Evolutionary conservation across 192 early-diverging fungal genomes (phyloP).

Genomic region (Endogone sp.): DNA sequence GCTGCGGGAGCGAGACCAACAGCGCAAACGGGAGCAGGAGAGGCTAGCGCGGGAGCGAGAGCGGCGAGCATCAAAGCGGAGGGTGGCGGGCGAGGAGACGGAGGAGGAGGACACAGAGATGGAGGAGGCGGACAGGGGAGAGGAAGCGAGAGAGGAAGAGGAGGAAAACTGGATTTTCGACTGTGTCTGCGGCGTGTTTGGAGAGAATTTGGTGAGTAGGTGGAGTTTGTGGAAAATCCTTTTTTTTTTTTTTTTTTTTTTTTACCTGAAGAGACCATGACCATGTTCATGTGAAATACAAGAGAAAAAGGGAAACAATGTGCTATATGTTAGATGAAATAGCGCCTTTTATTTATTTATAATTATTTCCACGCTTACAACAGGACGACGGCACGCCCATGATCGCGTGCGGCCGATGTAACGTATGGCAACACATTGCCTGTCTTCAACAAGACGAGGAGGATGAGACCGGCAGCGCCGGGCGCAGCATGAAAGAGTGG

Average conservation of each 20-base stretch:
- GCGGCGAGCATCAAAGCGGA: slow-evolving; percentile 2
- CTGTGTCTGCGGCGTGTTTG: slow-evolving; percentile 42
- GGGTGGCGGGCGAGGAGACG: slow-evolving; percentile 10
- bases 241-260: neutral
- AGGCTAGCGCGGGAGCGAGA: slow-evolving; percentile 28
- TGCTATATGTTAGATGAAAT: too few relatives aligned
- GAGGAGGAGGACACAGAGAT: slow-evolving; percentile 27
- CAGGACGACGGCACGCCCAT: slow-evolving; percentile 67
- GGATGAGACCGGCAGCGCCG: slow-evolving; percentile 2
- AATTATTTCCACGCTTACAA: too few relatives aligned
- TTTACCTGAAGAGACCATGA: neutral
- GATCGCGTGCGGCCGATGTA: slow-evolving; percentile 66
- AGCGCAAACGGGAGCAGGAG: slow-evolving; percentile 29
- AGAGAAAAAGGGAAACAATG: too few relatives aligned
- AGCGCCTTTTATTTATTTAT: too few relatives aligned
- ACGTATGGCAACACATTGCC: slow-evolving; percentile 68
- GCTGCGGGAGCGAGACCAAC: slow-evolving; percentile 12
- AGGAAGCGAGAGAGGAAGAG: too few relatives aligned
- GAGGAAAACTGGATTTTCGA: slow-evolving; percentile 48
- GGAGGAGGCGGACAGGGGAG: slow-evolving; percentile 23
- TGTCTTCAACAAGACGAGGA: slow-evolving; percentile 46
- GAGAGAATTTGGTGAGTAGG: slow-evolving; percentile 40
- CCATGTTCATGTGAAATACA: neutral
- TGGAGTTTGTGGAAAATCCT: too few relatives aligned
- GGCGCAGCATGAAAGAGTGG: slow-evolving; percentile 30